A percentile compares a stretch with the other conserved stretches of the same genome.
phyloP scores from a whole-genome alignment of 73 alveolate species.

The Paramecium bursaria region DNA sequence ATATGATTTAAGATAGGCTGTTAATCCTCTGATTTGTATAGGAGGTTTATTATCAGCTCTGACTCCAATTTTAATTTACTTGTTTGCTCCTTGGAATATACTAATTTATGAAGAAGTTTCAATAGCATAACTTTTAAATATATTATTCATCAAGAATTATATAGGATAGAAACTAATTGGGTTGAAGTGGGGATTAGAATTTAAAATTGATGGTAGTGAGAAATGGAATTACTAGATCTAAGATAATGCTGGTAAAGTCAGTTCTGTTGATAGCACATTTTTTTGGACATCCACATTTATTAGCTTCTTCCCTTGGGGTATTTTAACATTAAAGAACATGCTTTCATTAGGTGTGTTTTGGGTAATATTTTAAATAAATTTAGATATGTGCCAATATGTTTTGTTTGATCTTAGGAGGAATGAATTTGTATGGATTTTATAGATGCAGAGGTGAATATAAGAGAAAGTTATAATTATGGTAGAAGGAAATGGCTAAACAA shows the following conservation, averaged over 20 bases:
- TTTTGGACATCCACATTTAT: slow-evolving; percentile 35
- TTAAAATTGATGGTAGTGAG: background rate
- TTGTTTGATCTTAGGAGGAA: background rate
- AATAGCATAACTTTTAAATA: too few species aligned
- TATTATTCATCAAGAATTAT: slow-evolving; percentile 27
- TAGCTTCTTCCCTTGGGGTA: slow-evolving; percentile 29
- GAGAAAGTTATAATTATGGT: slow-evolving; percentile 3
- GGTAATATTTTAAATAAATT: background rate
- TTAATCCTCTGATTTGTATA: slow-evolving; percentile 30
- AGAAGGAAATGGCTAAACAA: slow-evolving; percentile 42
- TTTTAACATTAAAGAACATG: background rate
- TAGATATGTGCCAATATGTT: background rate
- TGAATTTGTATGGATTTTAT: slow-evolving; percentile 38
- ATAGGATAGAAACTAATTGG: slow-evolving; percentile 24
- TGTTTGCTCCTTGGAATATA: too few species aligned
- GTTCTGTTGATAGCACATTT: slow-evolving; percentile 9
- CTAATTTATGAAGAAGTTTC: too few species aligned
- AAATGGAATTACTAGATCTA: slow-evolving; percentile 3
- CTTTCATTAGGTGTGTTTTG: background rate
- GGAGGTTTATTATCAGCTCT: background rate
- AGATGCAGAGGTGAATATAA: slow-evolving; percentile 49
- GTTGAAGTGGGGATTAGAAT: slow-evolving; percentile 26
- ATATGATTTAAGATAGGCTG: slow-evolving; percentile 47
- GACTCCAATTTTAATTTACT: too few species aligned
- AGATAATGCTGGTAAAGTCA: background rate